A percentile compares a stretch with the other conserved stretches of the same genome.
These are phyloP conservation scores for Serendipita sp. DNA, from an alignment of 768 basidiomycete genomes.

Conservation along the genomic window DNA sequence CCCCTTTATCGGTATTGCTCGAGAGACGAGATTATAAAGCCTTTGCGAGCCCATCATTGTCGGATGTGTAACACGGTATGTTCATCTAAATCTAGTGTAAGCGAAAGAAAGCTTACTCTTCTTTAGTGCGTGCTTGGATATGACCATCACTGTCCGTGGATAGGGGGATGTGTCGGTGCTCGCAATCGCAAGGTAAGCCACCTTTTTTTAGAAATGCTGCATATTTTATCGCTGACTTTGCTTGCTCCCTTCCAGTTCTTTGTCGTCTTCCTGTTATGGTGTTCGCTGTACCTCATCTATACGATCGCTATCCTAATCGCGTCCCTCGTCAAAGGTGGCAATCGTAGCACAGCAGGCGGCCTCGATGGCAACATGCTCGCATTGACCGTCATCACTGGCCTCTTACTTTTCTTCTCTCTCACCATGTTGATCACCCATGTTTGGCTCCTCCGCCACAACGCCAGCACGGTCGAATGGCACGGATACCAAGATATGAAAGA, in stretches of 20 bases:
- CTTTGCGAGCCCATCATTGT: slow-evolving; percentile 65
- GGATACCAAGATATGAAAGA: slow-evolving; percentile 40
- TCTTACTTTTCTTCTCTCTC: slow-evolving; percentile 58
- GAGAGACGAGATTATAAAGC: slow-evolving; percentile 50
- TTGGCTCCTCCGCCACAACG: slow-evolving; percentile 40
- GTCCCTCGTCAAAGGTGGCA: slow-evolving; percentile 13
- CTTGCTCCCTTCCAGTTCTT: slow-evolving; percentile 47
- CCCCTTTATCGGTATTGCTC: slow-evolving; percentile 54
- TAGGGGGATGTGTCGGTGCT: slow-evolving; percentile 88
- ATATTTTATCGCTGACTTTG: not conserved
- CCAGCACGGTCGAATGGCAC: slow-evolving; percentile 73
- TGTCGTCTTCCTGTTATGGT: slow-evolving; percentile 62
- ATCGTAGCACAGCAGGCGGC: not conserved
- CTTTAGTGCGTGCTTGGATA: slow-evolving; percentile 64
- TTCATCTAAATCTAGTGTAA: slow-evolving; percentile 9
- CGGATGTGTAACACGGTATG: slow-evolving; percentile 64
- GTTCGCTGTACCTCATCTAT: slow-evolving; percentile 43
- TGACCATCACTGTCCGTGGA: slow-evolving; percentile 89
- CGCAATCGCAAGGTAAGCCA: slow-evolving; percentile 63
- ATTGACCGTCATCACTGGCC: slow-evolving; percentile 46
- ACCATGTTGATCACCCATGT: slow-evolving; percentile 43
- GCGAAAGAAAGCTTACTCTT: not conserved
- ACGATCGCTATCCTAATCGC: slow-evolving; percentile 42
- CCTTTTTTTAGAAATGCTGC: not conserved
- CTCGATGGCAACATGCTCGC: slow-evolving; percentile 38